Evolutionary conservation across 257 asterid species (phyloP).

Genomic region (Apocynum venetum): DNA sequence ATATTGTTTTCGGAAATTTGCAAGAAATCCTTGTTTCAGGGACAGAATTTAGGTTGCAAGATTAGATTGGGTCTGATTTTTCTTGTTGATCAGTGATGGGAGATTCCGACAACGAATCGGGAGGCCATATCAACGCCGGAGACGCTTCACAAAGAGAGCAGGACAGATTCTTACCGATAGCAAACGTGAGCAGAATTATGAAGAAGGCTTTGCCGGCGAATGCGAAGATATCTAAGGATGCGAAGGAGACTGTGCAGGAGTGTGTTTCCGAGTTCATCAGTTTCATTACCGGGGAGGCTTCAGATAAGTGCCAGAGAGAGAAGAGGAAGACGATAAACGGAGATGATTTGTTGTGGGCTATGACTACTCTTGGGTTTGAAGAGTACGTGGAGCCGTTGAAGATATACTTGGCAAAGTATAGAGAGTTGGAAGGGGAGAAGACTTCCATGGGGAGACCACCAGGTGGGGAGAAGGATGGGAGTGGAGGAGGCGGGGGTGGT

Average conservation of each 20-base stretch:
- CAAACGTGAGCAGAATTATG: slow-evolving; percentile 13
- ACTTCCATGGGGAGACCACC: not conserved
- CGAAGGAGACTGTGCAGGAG: slow-evolving; percentile 10
- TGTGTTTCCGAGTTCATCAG: slow-evolving; percentile 14
- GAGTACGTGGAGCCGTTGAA: slow-evolving; percentile 9
- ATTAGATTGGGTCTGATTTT: not conserved
- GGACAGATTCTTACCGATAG: slow-evolving; percentile 7
- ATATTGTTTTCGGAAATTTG: not conserved
- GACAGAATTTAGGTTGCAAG: not conserved
- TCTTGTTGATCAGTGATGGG: slow-evolving; percentile 2
- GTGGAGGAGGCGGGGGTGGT: not conserved
- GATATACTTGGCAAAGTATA: not conserved
- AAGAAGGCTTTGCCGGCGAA: slow-evolving; percentile 7
- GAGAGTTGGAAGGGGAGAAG: slow-evolving; percentile 13
- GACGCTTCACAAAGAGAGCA: slow-evolving; percentile 3
- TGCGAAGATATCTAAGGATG: slow-evolving; percentile 6
- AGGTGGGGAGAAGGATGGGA: slow-evolving; percentile 1
- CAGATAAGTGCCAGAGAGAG: slow-evolving; percentile 12
- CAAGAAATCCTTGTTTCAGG: not conserved
- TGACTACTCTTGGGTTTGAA: slow-evolving; percentile 6
- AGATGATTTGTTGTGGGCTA: slow-evolving; percentile 7
- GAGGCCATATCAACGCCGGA: slow-evolving; percentile 16
- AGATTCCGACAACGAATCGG: slow-evolving; percentile 23
- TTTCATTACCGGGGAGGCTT: slow-evolving; percentile 9
- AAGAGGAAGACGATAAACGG: slow-evolving; percentile 10